phyloP scores from a whole-genome alignment of 257 asterid species.

The Forsythia suspensa region DNA sequence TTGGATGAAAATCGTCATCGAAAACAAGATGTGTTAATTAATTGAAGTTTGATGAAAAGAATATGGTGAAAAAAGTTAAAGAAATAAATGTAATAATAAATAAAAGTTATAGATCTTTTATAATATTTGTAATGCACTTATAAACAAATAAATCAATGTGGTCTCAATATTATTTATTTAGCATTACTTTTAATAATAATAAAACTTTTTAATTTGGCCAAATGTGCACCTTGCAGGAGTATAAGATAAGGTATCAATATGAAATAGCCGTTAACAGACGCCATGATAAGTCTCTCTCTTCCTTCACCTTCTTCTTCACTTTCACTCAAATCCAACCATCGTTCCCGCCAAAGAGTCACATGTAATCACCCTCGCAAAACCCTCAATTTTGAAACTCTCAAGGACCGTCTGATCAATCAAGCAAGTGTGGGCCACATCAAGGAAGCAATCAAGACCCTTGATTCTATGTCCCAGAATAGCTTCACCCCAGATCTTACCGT shows the following conservation, averaged over 20 bases:
- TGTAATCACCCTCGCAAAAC: conserved; percentile 24
- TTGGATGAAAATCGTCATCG: too few relatives aligned
- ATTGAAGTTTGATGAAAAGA: too few relatives aligned
- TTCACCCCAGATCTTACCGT: conserved; percentile 67
- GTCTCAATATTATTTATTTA: too few relatives aligned
- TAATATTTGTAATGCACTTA: too few relatives aligned
- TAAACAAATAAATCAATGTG: too few relatives aligned
- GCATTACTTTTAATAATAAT: too few relatives aligned
- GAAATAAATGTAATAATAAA: too few relatives aligned
- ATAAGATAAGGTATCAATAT: background rate
- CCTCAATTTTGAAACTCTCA: conserved; percentile 53
- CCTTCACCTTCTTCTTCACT: conserved; percentile 41
- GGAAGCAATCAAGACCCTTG: conserved; percentile 74
- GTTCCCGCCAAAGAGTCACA: conserved; percentile 34
- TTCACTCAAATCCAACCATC: conserved; percentile 27
- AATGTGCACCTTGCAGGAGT: too few relatives aligned
- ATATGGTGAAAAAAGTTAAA: too few relatives aligned
- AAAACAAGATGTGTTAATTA: too few relatives aligned
- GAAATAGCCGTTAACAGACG: background rate
- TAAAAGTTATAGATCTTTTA: too few relatives aligned
- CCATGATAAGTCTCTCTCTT: conserved; percentile 53
- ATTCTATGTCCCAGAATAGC: conserved; percentile 56
- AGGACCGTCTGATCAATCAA: conserved; percentile 52
- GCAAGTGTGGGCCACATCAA: conserved; percentile 60
- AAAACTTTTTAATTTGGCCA: too few relatives aligned